phyloP scores from a whole-genome alignment of 2,329 filamentous ascomycete genomes.

The Metarhizium rileyi region DNA sequence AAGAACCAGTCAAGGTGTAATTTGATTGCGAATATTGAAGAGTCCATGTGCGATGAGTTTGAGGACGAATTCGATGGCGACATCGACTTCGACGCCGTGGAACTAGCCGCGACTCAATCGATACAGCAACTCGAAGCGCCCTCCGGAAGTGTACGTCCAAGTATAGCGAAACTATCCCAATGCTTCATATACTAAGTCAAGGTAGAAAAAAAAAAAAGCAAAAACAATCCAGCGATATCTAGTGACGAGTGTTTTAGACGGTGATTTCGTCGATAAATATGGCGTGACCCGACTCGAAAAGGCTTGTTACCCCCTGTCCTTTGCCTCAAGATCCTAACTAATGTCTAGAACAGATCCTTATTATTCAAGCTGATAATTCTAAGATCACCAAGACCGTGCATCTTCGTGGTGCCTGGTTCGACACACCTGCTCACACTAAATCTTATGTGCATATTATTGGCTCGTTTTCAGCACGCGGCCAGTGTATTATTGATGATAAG shows the following conservation, averaged over 20 bases:
- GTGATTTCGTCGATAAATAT: conserved; percentile 54
- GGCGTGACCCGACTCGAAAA: conserved; percentile 58
- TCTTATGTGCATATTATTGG: conserved; percentile 84
- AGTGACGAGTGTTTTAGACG: conserved; percentile 63
- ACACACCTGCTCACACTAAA: conserved; percentile 64
- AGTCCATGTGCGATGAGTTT: conserved; percentile 22
- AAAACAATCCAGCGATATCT: conserved; percentile 81
- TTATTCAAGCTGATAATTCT: conserved; percentile 70
- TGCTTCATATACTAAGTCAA: conserved; percentile 48
- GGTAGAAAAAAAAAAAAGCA: conserved; percentile 56
- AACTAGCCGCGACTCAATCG: conserved; percentile 64
- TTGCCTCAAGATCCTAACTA: conserved; percentile 4
- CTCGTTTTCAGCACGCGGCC: conserved; percentile 56
- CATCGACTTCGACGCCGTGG: conserved; percentile 68
- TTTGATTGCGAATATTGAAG: conserved; percentile 4
- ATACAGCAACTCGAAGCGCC: conserved; percentile 20
- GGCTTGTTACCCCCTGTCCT: conserved; percentile 37
- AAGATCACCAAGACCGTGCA: conserved; percentile 58
- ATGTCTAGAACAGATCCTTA: conserved; percentile 50
- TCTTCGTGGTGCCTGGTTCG: conserved; percentile 78
- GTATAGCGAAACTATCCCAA: conserved; percentile 9
- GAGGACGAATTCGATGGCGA: conserved; percentile 52
- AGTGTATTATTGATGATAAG: conserved; percentile 74
- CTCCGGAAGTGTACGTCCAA: conserved; percentile 28
- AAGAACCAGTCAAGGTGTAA: conserved; percentile 5